Evolutionary conservation across 2,329 filamentous ascomycete genomes (phyloP).

Genomic region (Ophiostoma sp.): DNA sequence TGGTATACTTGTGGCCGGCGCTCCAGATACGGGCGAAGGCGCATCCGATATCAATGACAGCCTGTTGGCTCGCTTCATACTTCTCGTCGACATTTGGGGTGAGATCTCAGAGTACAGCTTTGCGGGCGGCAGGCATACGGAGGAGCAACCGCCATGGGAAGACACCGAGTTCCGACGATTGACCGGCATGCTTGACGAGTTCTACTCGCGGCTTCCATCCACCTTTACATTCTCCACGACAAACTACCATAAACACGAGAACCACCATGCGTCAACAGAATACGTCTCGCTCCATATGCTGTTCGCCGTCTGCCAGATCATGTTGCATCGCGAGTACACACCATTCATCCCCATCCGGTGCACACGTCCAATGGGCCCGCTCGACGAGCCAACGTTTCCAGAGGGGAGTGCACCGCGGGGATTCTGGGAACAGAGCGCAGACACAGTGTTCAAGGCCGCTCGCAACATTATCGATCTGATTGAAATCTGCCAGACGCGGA

Average conservation of each 20-base stretch:
- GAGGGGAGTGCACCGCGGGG: constrained; percentile 49
- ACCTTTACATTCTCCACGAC: constrained; percentile 58
- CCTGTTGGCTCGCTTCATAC: constrained; percentile 54
- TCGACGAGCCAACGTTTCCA: constrained; percentile 59
- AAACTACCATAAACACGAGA: constrained; percentile 67
- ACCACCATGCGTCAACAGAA: constrained; percentile 60
- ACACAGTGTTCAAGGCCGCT: constrained; percentile 62
- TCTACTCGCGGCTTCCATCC: constrained; percentile 55
- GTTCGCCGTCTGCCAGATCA: constrained; percentile 64
- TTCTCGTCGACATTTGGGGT: constrained; percentile 60
- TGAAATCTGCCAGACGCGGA: constrained; percentile 56
- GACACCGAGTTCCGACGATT: constrained; percentile 57
- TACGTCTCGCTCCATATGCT: constrained; percentile 69
- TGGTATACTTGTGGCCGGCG: constrained; percentile 9
- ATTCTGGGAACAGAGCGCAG: constrained; percentile 65
- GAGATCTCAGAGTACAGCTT: constrained; percentile 60
- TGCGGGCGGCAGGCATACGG: constrained; percentile 52
- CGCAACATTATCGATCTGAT: constrained; percentile 65
- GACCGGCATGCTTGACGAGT: constrained; percentile 50
- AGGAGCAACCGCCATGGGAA: constrained; percentile 59
- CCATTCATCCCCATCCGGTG: constrained; percentile 64
- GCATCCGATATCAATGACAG: constrained; percentile 41
- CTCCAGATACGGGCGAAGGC: constrained; percentile 15
- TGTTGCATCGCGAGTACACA: constrained; percentile 68
- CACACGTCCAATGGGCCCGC: constrained; percentile 51